A percentile compares a stretch with the other conserved stretches of the same genome.
Conservation (phyloP, 2,329 filamentous ascomycete species). For the Diatrype stigma region DNA sequence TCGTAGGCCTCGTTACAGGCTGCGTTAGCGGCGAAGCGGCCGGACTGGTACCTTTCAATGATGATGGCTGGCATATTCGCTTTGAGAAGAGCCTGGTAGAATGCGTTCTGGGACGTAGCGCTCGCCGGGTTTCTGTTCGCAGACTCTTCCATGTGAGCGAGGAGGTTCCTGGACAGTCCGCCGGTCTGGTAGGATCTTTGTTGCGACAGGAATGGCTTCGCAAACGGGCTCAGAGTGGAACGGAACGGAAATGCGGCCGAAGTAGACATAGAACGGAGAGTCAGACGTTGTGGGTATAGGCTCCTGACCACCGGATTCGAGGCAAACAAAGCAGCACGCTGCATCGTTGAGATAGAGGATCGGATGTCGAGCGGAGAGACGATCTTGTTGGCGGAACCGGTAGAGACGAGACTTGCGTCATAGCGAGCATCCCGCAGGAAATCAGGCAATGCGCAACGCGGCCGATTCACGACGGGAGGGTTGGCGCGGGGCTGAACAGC, state of each 20-base stretch:
- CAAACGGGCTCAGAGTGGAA: slow-evolving; percentile 11
- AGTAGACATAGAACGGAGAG: slow-evolving; percentile 23
- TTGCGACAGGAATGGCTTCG: slow-evolving; percentile 16
- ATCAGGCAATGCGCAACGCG: slow-evolving; percentile 27
- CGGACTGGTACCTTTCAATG: slow-evolving; percentile 82
- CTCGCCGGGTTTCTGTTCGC: slow-evolving; percentile 91
- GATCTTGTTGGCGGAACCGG: slow-evolving; percentile 9
- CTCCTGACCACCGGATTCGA: slow-evolving; percentile 24
- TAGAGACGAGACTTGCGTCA: slow-evolving; percentile 15
- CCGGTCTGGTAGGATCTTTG: slow-evolving; percentile 39
- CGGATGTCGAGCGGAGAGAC: slow-evolving; percentile 26
- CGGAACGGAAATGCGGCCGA: slow-evolving; percentile 13
- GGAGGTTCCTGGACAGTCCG: slow-evolving; percentile 57
- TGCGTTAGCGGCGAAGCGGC: slow-evolving; percentile 76
- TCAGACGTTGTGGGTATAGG: slow-evolving; percentile 16
- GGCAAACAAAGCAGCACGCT: slow-evolving; percentile 24
- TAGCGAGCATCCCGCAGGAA: slow-evolving; percentile 27
- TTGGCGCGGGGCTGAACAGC: slow-evolving; percentile 6
- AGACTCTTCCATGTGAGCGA: slow-evolving; percentile 83
- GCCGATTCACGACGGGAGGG: slow-evolving; percentile 3
- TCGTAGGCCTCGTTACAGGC: slow-evolving; percentile 75
- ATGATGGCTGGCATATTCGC: slow-evolving; percentile 93
- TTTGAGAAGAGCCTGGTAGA: slow-evolving; percentile 86
- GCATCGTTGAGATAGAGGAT: slow-evolving; percentile 27
- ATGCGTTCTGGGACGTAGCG: slow-evolving; percentile 83